Evolutionary conservation across 495 filamentous ascomycete species (phyloP), one percentile per base, ranked within the genome.

Genomic region (Letharia lupina): DNA sequence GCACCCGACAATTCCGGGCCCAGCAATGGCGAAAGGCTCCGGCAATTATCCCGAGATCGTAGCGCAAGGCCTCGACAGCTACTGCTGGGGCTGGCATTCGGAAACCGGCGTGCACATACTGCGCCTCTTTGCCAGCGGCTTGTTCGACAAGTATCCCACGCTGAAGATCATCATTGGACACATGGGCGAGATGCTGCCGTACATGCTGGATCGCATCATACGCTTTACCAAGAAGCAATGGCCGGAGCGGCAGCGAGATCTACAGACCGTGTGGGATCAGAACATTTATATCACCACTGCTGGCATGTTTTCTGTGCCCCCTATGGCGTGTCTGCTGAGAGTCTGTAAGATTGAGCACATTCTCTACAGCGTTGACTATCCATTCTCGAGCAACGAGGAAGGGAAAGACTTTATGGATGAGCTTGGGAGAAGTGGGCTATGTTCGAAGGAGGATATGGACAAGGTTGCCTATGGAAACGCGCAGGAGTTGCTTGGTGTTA

Each of bases 101-200:
- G 81, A 86, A 2, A 77, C 77, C 0, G 85, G 75, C 0, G 64
- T 83, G 16, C 75, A 76, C 40, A 64, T 80, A 13, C 71, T 82
- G 8, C 71, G 72, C 7, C 74, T 83, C 0, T 79, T 73, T 61
- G 76, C 77, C 6, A 70, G 75, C 3, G 77, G 79, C 0, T 23
- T 79, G 7, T 89, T 85, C 66, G 80, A 84, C 69, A 73, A 76
- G 5, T 80, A 76, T 48, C 79, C 81, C 0, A 69, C 66, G 20
- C 56, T 82, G 28, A 80, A 79, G 68, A 70, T 83, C 67, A 68
- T 81, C 11, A 71, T 82, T 31, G 61, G 61, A 4, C 61, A 62
- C 48, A 62, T 62, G 61, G 61, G 61, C 16, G 61, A 62, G 42
- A 44, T 62, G 16, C 45, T 52, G 33, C 44, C 61, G 5, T 62